phyloP scores from a whole-genome alignment of 257 asterid species.

The Nicotiana knightiana region DNA sequence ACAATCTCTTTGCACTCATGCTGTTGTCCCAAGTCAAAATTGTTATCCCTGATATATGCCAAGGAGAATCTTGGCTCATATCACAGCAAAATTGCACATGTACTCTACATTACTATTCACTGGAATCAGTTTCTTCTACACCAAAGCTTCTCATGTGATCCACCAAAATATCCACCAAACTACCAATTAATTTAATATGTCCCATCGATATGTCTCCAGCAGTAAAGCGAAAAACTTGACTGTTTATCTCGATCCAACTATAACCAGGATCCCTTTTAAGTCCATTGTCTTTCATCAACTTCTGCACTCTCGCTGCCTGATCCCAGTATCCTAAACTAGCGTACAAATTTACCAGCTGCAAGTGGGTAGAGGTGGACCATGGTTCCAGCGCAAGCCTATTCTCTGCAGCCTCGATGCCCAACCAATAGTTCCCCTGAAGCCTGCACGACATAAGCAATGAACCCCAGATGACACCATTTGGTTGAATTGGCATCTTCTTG shows the following conservation, averaged over 20 bases:
- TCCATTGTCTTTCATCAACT: slow-evolving; percentile 57
- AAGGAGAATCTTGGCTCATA: not conserved
- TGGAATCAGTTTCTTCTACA: slow-evolving; percentile 9
- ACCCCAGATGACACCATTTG: slow-evolving; percentile 60
- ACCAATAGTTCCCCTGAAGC: slow-evolving; percentile 50
- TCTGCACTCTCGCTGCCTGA: slow-evolving; percentile 52
- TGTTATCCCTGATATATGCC: not conserved
- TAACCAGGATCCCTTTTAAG: slow-evolving; percentile 72
- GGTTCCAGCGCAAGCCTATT: slow-evolving; percentile 63
- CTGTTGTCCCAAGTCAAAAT: not conserved
- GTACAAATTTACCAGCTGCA: slow-evolving; percentile 57
- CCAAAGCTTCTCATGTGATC: slow-evolving; percentile 20
- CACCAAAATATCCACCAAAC: slow-evolving; percentile 15
- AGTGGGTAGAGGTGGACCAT: slow-evolving; percentile 51
- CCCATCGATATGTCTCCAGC: slow-evolving; percentile 60
- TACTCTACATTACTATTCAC: not conserved
- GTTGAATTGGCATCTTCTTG: slow-evolving; percentile 24
- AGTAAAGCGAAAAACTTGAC: slow-evolving; percentile 50
- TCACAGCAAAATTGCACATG: not conserved
- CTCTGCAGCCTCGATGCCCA: slow-evolving; percentile 73
- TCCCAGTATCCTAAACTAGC: slow-evolving; percentile 63
- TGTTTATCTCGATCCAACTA: slow-evolving; percentile 76
- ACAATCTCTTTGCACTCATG: not conserved
- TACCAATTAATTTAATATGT: not conserved
- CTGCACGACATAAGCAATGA: slow-evolving; percentile 69